Conservation (phyloP, 2,329 filamentous ascomycete genomes). For the Monosporascus cannonballus region DNA sequence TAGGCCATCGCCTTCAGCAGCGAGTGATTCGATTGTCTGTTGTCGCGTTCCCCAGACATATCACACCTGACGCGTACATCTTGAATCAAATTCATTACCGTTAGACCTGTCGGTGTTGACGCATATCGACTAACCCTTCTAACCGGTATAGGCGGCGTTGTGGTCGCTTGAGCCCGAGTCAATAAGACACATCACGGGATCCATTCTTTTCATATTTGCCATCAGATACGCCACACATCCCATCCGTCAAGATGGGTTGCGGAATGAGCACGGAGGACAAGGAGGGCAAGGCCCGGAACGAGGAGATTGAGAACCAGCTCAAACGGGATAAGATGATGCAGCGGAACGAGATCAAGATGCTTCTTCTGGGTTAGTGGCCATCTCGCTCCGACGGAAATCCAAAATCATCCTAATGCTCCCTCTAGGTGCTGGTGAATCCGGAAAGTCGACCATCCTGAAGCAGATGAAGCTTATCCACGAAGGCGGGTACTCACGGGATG, state of each 20-base stretch:
- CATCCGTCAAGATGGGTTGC: constrained; percentile 82
- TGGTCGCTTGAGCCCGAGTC: not conserved
- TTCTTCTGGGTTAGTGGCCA: constrained; percentile 75
- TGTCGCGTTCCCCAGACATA: no score
- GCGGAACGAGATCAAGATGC: constrained; percentile 99
- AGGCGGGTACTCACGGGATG: constrained; percentile 93
- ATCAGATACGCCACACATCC: constrained; percentile 2
- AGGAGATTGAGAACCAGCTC: constrained; percentile 99
- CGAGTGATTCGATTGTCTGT: no score
- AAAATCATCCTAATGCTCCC: constrained; percentile 15
- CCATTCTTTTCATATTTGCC: constrained; percentile 3
- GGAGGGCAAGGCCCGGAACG: constrained; percentile 99
- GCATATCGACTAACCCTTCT: not conserved
- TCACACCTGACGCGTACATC: no score
- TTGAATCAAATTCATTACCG: no score
- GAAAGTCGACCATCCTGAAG: constrained; percentile 90
- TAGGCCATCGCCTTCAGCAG: no score
- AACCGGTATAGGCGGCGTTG: not conserved
- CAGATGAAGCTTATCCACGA: constrained; percentile 99
- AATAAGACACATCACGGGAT: not conserved
- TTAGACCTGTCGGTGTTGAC: no score
- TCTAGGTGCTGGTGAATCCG: constrained; percentile 92
- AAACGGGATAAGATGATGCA: constrained; percentile 99
- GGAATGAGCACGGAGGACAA: constrained; percentile 99
- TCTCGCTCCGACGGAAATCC: not conserved